phyloP scores from a whole-genome alignment of 2,329 filamentous ascomycete genomes.

The Calonectria multiphialidica region DNA sequence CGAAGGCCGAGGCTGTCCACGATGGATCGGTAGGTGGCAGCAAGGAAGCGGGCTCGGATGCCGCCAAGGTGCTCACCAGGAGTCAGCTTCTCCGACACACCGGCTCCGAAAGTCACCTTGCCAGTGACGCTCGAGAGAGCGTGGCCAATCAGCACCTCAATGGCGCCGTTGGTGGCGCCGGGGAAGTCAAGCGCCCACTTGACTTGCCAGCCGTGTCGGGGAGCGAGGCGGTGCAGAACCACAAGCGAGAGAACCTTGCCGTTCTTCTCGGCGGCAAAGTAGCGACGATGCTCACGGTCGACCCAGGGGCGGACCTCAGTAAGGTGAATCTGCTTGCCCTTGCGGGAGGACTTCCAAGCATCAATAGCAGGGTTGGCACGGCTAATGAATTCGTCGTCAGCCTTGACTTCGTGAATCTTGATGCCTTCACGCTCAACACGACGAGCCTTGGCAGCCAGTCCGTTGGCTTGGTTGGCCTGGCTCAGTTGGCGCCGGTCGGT shows the following conservation, averaged over 20 bases:
- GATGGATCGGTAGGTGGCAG: slow-evolving; percentile 84
- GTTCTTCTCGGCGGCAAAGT: slow-evolving; percentile 83
- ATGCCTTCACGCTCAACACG: slow-evolving; percentile 87
- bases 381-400: slow-evolving; percentile 76
- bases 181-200: slow-evolving; percentile 98
- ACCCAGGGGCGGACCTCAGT: slow-evolving; percentile 93
- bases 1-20: slow-evolving; percentile 85
- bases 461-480: slow-evolving; percentile 43
- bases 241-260: slow-evolving; percentile 82
- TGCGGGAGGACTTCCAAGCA: slow-evolving; percentile 84
- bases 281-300: slow-evolving; percentile 84
- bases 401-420: slow-evolving; percentile 79
- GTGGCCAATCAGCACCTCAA: slow-evolving; percentile 84
- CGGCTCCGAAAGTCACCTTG: slow-evolving; percentile 87
- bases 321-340: slow-evolving; percentile 88
- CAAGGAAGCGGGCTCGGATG: slow-evolving; percentile 83
- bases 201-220: slow-evolving; percentile 89
- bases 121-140: slow-evolving; percentile 67
- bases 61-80: slow-evolving; percentile 87
- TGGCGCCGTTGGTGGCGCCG: slow-evolving; percentile 84
- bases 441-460: slow-evolving; percentile 79
- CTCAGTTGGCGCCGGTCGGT: slow-evolving; percentile 75
- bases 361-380: slow-evolving; percentile 80
- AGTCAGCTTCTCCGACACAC: slow-evolving; percentile 79
- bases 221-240: slow-evolving; percentile 85